phyloP scores from a whole-genome alignment of 768 basidiomycete genomes.

The Crepidotus variabilis region DNA sequence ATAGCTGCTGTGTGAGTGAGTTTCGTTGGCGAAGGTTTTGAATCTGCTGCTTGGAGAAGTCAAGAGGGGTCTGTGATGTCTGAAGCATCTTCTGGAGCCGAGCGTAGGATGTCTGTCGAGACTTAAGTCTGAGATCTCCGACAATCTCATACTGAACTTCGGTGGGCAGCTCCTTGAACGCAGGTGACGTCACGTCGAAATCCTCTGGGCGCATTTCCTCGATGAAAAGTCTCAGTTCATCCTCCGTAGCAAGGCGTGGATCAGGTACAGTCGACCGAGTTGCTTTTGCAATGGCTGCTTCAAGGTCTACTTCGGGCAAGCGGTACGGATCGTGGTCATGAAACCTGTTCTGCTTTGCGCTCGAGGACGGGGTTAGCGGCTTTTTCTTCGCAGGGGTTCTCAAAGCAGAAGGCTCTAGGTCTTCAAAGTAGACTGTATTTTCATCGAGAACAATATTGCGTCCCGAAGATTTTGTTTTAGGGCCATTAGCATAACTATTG shows the following conservation, averaged over 20 bases:
- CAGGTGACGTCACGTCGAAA: slow-evolving; percentile 86
- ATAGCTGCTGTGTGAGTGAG: slow-evolving; percentile 85
- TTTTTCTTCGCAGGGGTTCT: slow-evolving; percentile 48
- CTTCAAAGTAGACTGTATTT: slow-evolving; percentile 84
- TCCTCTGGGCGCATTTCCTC: slow-evolving; percentile 96
- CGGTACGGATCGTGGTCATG: slow-evolving; percentile 88
- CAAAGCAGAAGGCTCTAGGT: slow-evolving; percentile 54
- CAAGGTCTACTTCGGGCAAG: slow-evolving; percentile 81
- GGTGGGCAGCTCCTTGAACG: slow-evolving; percentile 89
- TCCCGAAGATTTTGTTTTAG: slow-evolving; percentile 10
- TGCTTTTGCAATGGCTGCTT: slow-evolving; percentile 56
- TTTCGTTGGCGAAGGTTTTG: slow-evolving; percentile 87
- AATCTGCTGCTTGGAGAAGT: slow-evolving; percentile 97
- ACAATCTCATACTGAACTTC: slow-evolving; percentile 99
- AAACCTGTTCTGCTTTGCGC: slow-evolving; percentile 55
- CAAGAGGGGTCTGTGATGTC: slow-evolving; percentile 75
- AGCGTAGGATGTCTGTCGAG: slow-evolving; percentile 89
- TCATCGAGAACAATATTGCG: slow-evolving; percentile 55
- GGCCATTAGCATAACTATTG: neutral
- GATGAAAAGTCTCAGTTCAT: slow-evolving; percentile 88
- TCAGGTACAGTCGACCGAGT: slow-evolving; percentile 67
- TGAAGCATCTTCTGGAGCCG: slow-evolving; percentile 89
- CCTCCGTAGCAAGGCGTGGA: slow-evolving; percentile 93
- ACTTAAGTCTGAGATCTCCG: slow-evolving; percentile 91
- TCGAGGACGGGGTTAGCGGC: slow-evolving; percentile 35